Conservation (phyloP, 2,329 filamentous ascomycete genomes). For the Monosporascus sp. region DNA sequence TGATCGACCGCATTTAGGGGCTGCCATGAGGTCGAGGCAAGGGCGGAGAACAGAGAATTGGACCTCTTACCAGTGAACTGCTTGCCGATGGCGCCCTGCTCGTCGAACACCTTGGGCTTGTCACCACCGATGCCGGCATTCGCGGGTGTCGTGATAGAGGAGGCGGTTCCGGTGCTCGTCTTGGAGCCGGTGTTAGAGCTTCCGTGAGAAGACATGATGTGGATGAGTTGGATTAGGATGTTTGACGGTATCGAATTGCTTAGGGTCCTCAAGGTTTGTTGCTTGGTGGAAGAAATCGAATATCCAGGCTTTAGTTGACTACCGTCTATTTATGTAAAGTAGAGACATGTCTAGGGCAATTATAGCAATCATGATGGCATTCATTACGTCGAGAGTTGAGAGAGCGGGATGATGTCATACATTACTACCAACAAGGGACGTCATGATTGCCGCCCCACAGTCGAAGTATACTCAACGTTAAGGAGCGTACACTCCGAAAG, state of each 20-base stretch:
- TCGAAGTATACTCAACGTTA: no score
- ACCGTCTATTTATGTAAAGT: not conserved
- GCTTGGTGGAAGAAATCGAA: not conserved
- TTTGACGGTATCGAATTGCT: not conserved
- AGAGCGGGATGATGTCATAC: no score
- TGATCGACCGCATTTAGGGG: not conserved
- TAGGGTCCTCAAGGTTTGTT: not conserved
- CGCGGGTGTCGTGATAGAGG: constrained; percentile 22
- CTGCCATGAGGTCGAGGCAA: not conserved
- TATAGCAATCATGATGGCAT: no score
- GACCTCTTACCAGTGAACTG: constrained; percentile 44
- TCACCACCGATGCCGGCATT: constrained; percentile 24
- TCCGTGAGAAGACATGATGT: constrained; percentile 23
- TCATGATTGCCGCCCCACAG: no score
- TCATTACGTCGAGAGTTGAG: no score
- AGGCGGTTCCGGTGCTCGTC: constrained; percentile 21
- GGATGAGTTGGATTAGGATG: not conserved
- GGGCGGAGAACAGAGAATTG: not conserved
- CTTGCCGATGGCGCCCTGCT: constrained; percentile 45
- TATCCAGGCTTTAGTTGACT: not conserved
- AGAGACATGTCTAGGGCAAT: not conserved
- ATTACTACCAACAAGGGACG: no score
- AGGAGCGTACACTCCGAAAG: no score
- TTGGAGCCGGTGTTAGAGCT: constrained; percentile 27
- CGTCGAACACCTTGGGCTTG: constrained; percentile 40